Percentiles rank a stretch among this genome's conserved stretches.
These are phyloP conservation scores for Talaromyces atroroseus DNA, from an alignment of 2,329 filamentous ascomycete species.

Conservation along the genomic window DNA sequence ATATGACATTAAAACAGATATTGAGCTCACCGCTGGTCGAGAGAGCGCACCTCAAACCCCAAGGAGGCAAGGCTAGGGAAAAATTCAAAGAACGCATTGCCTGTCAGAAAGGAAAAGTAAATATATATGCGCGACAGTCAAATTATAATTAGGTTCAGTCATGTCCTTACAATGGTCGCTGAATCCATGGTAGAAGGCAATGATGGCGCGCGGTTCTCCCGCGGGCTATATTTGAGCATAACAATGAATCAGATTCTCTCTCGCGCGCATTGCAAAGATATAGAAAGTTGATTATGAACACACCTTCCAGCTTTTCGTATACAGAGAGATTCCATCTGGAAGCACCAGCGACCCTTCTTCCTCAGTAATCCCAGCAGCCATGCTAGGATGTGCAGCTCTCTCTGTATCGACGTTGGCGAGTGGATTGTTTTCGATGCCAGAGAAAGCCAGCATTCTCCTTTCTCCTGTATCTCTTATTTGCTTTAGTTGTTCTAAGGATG, in stretches of 20 bases:
- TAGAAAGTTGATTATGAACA: slow-evolving; percentile 23
- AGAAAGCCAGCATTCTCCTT: slow-evolving; percentile 4
- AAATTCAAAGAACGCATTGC: slow-evolving; percentile 69
- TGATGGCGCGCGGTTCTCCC: slow-evolving; percentile 56
- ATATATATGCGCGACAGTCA: neutral
- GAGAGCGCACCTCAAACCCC: slow-evolving; percentile 69
- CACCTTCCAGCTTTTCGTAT: slow-evolving; percentile 59
- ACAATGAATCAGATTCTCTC: slow-evolving; percentile 6
- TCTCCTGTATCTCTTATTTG: neutral
- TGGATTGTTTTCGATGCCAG: slow-evolving; percentile 5
- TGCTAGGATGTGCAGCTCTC: slow-evolving; percentile 2
- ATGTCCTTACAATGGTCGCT: slow-evolving; percentile 62
- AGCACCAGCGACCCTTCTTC: slow-evolving; percentile 49
- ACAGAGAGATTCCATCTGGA: slow-evolving; percentile 51
- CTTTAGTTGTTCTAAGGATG: neutral
- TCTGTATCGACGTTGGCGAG: neutral
- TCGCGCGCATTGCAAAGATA: neutral
- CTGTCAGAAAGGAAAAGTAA: slow-evolving; percentile 21
- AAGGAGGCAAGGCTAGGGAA: slow-evolving; percentile 64
- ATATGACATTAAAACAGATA: neutral
- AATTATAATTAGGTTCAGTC: neutral
- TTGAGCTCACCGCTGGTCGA: slow-evolving; percentile 63
- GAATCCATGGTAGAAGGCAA: slow-evolving; percentile 85
- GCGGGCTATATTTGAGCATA: slow-evolving; percentile 4
- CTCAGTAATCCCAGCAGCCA: slow-evolving; percentile 27